These are phyloP conservation scores for Hymenoscyphus albidus DNA, from an alignment of 2,329 filamentous ascomycete genomes.

Conservation along the genomic window DNA sequence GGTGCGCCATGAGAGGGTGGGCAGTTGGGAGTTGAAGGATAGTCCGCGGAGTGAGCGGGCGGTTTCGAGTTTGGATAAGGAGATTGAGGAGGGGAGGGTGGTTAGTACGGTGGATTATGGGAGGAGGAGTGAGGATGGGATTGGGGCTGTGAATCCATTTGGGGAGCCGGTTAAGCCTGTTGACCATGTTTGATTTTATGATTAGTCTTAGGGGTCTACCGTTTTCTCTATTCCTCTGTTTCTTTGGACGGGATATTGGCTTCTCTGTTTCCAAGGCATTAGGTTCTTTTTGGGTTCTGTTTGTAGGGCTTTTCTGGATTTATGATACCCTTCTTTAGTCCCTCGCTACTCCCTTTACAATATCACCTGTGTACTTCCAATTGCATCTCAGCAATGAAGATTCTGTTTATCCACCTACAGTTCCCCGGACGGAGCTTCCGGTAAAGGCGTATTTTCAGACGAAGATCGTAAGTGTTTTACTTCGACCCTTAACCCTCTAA, in stretches of 20 bases:
- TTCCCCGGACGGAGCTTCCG: no score
- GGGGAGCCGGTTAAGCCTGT: conserved; percentile 30
- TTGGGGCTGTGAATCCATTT: conserved; percentile 27
- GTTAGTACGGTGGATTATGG: conserved; percentile 25
- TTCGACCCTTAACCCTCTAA: no score
- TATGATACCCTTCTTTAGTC: conserved; percentile 29
- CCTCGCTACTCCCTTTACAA: conserved; percentile 16
- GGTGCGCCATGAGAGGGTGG: conserved; percentile 31
- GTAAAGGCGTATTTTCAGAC: no score
- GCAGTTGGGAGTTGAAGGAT: conserved; percentile 35
- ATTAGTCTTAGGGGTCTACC: no score
- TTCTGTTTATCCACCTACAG: no score
- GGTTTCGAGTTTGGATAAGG: conserved; percentile 24
- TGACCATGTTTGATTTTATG: conserved; percentile 25
- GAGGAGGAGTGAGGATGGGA: conserved; percentile 27
- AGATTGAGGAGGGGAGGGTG: conserved; percentile 17
- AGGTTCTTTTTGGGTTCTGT: conserved; percentile 2
- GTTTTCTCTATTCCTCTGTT: background rate
- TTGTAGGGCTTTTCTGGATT: background rate
- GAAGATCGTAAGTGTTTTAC: no score
- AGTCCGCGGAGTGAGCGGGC: conserved; percentile 8
- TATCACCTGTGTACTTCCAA: background rate
- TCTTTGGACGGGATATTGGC: background rate
- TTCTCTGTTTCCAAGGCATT: background rate
- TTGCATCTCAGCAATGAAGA: no score